These are phyloP conservation scores for Globisporangium cederbergense DNA, from an alignment of 352 stramenopile species.

Conservation along the genomic window DNA sequence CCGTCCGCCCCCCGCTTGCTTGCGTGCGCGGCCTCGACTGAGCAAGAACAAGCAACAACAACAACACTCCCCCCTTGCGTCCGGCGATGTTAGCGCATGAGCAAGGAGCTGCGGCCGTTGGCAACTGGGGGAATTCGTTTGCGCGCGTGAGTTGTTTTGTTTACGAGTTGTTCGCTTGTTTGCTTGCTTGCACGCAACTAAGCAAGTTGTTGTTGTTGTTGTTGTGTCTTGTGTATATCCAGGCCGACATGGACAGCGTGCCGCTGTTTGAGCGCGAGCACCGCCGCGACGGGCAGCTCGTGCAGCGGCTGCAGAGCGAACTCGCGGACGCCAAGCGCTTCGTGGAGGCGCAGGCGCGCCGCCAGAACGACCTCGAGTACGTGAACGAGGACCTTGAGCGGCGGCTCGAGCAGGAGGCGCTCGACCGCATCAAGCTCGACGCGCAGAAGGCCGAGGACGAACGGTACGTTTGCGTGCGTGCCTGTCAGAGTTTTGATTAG, in stretches of 20 bases:
- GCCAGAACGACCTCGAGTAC: slow-evolving; percentile 85
- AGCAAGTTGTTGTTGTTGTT: background rate
- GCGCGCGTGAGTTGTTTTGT: slow-evolving; percentile 22
- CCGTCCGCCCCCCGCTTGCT: background rate
- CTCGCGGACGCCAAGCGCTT: slow-evolving; percentile 82
- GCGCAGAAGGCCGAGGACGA: slow-evolving; percentile 80
- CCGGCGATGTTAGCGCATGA: slow-evolving; percentile 23
- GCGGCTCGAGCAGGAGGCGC: slow-evolving; percentile 75
- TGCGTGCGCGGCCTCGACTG: slow-evolving; percentile 1
- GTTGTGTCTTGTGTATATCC: background rate
- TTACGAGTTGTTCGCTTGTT: slow-evolving; percentile 1
- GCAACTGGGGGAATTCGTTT: slow-evolving; percentile 56
- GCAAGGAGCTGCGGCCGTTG: slow-evolving; percentile 26
- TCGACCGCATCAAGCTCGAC: slow-evolving; percentile 81
- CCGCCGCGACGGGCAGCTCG: slow-evolving; percentile 79
- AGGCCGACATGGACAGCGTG: slow-evolving; percentile 79
- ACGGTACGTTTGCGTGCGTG: slow-evolving; percentile 35
- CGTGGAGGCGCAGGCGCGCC: slow-evolving; percentile 71
- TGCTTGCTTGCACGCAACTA: background rate
- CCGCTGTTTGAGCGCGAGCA: slow-evolving; percentile 86
- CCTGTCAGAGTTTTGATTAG: slow-evolving; percentile 6
- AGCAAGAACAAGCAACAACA: background rate
- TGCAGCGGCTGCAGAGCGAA: slow-evolving; percentile 83
- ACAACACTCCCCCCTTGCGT: background rate
- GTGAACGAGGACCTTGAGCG: slow-evolving; percentile 86